Conservation (phyloP, 192 early-diverging fungal genomes). For the Entomortierella lignicola region DNA sequence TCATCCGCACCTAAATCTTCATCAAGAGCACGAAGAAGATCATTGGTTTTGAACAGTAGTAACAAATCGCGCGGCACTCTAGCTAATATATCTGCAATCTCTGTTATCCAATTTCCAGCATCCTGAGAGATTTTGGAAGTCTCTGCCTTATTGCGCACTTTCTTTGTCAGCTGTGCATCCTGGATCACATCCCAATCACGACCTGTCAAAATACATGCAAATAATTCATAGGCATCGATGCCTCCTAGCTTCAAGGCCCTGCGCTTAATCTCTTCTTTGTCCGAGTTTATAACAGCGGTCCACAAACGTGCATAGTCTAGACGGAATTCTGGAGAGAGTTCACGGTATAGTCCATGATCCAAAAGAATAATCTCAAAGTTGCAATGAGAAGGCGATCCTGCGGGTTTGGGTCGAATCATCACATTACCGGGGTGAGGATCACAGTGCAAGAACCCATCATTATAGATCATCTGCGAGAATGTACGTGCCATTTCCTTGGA, state of each 20-base stretch:
- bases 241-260: slow-evolving; percentile 67
- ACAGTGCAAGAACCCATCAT: slow-evolving; percentile 86
- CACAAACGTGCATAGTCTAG: slow-evolving; percentile 90
- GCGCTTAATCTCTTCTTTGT: slow-evolving; percentile 75
- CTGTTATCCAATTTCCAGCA: slow-evolving; percentile 49
- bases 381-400: slow-evolving; percentile 57
- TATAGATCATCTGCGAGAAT: slow-evolving; percentile 91
- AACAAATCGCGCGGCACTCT: slow-evolving; percentile 84
- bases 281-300: slow-evolving; percentile 80
- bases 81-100: slow-evolving; percentile 84
- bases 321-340: slow-evolving; percentile 74
- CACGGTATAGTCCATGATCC: slow-evolving; percentile 91
- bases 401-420: slow-evolving; percentile 68
- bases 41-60: slow-evolving; percentile 91
- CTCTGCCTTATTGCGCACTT: slow-evolving; percentile 34
- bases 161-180: slow-evolving; percentile 67
- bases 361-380: slow-evolving; percentile 91
- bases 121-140: slow-evolving; percentile 48
- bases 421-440: slow-evolving; percentile 95
- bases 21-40: slow-evolving; percentile 81
- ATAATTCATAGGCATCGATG: slow-evolving; percentile 83
- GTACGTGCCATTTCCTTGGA: slow-evolving; percentile 77
- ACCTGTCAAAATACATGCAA: slow-evolving; percentile 90
- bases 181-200: slow-evolving; percentile 68
- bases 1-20: slow-evolving; percentile 54